Conservation (phyloP, 164 flowering plant species). For the Stephania yunnanensis region DNA sequence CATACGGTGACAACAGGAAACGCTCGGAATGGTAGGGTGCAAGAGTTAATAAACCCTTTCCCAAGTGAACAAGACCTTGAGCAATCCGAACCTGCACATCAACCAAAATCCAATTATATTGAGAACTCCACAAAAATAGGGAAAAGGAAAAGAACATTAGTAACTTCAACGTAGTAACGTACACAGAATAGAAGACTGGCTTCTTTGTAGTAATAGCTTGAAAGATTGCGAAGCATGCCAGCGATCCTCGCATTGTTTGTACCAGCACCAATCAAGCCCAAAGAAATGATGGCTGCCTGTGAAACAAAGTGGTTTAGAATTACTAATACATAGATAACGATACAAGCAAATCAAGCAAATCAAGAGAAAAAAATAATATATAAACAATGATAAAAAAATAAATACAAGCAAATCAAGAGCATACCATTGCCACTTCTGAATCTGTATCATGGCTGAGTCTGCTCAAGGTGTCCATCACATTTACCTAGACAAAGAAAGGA, state of each 20-base stretch:
- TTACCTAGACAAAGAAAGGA: constrained; percentile 44
- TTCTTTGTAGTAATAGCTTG: constrained; percentile 95
- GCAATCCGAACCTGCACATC: constrained; percentile 87
- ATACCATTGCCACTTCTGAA: constrained; percentile 95
- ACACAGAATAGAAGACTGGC: constrained; percentile 92
- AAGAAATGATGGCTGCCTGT: constrained; percentile 91
- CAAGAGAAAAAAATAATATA: too few relatives aligned
- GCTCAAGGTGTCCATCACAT: constrained; percentile 96
- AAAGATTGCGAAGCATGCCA: constrained; percentile 97
- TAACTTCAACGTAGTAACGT: constrained; percentile 41
- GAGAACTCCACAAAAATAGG: background rate
- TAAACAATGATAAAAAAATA: background rate
- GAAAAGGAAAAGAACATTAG: background rate
- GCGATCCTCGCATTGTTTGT: constrained; percentile 98
- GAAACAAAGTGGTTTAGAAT: constrained; percentile 5
- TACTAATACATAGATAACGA: background rate
- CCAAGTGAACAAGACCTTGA: constrained; percentile 94
- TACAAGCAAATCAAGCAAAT: background rate
- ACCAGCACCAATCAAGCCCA: constrained; percentile 96
- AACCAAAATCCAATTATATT: background rate
- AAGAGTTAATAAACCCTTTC: constrained; percentile 93
- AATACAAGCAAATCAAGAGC: background rate
- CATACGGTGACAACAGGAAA: constrained; percentile 87
- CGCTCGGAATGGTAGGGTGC: constrained; percentile 92
- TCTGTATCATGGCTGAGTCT: constrained; percentile 97